Percentiles rank a stretch among this genome's conserved stretches.
phyloP scores from a whole-genome alignment of 495 filamentous ascomycete species.

The Xylaria venustula region DNA sequence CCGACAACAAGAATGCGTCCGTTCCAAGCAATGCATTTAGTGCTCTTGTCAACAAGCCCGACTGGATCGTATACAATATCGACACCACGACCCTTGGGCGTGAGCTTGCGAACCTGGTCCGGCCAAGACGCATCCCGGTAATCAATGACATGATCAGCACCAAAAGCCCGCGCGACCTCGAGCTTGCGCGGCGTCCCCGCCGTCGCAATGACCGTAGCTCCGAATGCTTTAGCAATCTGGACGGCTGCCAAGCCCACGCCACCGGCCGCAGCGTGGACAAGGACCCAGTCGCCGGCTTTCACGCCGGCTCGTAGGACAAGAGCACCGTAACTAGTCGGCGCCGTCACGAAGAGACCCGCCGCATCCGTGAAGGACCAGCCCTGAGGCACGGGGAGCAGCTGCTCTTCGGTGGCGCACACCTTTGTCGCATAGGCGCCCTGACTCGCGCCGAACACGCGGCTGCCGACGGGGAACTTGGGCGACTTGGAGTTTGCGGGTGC shows the following conservation, averaged over 20 bases:
- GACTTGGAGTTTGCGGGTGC: slow-evolving; percentile 49
- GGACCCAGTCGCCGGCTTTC: slow-evolving; percentile 77
- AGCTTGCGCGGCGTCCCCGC: slow-evolving; percentile 77
- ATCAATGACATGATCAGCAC: slow-evolving; percentile 80
- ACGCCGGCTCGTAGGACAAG: slow-evolving; percentile 75
- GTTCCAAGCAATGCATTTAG: slow-evolving; percentile 91
- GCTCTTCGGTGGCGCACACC: slow-evolving; percentile 61
- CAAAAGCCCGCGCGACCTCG: slow-evolving; percentile 72
- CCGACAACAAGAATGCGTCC: slow-evolving; percentile 83
- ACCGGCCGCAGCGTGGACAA: slow-evolving; percentile 90
- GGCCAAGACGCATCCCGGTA: slow-evolving; percentile 74
- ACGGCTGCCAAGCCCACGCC: slow-evolving; percentile 91
- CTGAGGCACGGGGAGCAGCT: slow-evolving; percentile 68
- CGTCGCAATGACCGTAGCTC: slow-evolving; percentile 87
- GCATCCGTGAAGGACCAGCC: slow-evolving; percentile 85
- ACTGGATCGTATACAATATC: slow-evolving; percentile 89
- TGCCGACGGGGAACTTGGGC: slow-evolving; percentile 67
- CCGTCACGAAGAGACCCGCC: slow-evolving; percentile 87
- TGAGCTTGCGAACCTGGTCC: slow-evolving; percentile 72
- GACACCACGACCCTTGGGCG: slow-evolving; percentile 66
- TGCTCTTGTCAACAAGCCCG: slow-evolving; percentile 74
- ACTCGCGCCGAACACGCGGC: slow-evolving; percentile 80
- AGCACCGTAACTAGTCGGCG: slow-evolving; percentile 84
- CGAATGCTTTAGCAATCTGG: slow-evolving; percentile 86
- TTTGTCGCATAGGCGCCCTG: slow-evolving; percentile 87